Evolutionary conservation across 2,329 filamentous ascomycete genomes (phyloP).

Genomic region (Ceratocystis smalleyi): DNA sequence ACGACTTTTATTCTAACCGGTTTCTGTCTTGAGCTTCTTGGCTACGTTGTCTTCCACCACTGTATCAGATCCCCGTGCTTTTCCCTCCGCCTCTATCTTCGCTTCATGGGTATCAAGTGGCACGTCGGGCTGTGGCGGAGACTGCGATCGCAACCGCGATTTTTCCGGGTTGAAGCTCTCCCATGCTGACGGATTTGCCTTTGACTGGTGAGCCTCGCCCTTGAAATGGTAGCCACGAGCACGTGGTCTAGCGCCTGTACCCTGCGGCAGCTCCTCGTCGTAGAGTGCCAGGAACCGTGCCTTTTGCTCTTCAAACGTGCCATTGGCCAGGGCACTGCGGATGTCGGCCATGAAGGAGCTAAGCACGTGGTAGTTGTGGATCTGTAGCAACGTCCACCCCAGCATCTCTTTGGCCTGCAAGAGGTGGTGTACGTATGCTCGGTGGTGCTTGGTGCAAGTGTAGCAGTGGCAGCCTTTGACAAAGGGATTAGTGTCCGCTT

Average conservation of each 20-base stretch:
- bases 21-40: conserved; percentile 11
- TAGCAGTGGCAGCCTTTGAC: conserved; percentile 57
- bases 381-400: conserved; percentile 79
- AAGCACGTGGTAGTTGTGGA: conserved; percentile 72
- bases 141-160: conserved; percentile 2
- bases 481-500: conserved; percentile 48
- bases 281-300: conserved; percentile 39
- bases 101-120: not conserved
- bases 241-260: conserved; percentile 63
- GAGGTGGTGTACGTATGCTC: conserved; percentile 76
- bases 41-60: conserved; percentile 4
- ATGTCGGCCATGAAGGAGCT: conserved; percentile 58
- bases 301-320: conserved; percentile 41
- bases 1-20: not conserved
- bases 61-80: not conserved
- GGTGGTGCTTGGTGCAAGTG: conserved; percentile 66
- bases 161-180: conserved; percentile 31
- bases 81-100: not conserved
- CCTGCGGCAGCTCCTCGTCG: conserved; percentile 53
- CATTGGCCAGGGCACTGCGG: conserved; percentile 46
- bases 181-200: conserved; percentile 54
- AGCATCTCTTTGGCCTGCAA: conserved; percentile 90
- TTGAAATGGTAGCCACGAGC: conserved; percentile 72
- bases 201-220: conserved; percentile 47
- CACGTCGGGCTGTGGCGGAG: not conserved